Percentiles rank a stretch among this genome's conserved stretches.
phyloP scores from a whole-genome alignment of 192 early-diverging fungal species.

The Gonapodya sp. region DNA sequence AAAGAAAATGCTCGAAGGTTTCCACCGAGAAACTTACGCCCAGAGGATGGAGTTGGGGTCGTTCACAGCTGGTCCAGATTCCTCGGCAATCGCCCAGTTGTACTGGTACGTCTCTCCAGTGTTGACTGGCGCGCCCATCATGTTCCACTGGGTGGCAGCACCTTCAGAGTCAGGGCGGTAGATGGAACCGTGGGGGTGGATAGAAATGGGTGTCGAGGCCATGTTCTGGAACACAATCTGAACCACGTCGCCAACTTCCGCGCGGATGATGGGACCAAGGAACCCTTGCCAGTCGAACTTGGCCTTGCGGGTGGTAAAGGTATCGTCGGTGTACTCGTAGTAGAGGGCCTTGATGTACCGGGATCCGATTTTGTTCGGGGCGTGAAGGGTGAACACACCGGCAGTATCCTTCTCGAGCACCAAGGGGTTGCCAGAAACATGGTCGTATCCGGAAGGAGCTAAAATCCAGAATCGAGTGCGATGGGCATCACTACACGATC shows the following conservation, averaged over 20 bases:
- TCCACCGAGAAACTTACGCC: neutral
- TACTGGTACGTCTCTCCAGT: slow-evolving; percentile 22
- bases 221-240: slow-evolving; percentile 22
- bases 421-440: slow-evolving; percentile 23
- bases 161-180: slow-evolving; percentile 6
- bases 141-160: neutral
- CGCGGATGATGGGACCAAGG: slow-evolving; percentile 28
- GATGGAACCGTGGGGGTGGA: slow-evolving; percentile 23
- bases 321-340: slow-evolving; percentile 24
- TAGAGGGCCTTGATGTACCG: slow-evolving; percentile 28
- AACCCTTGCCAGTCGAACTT: slow-evolving; percentile 22
- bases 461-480: too few relatives aligned
- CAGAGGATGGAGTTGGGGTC: slow-evolving; percentile 26
- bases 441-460: slow-evolving; percentile 26
- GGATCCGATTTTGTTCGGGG: slow-evolving; percentile 20
- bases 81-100: slow-evolving; percentile 23
- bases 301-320: slow-evolving; percentile 20
- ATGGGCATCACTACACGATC: too few relatives aligned
- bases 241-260: slow-evolving; percentile 23
- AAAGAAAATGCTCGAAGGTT: neutral
- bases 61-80: slow-evolving; percentile 11
- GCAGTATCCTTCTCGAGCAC: slow-evolving; percentile 5
- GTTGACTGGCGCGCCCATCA: slow-evolving; percentile 3
- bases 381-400: slow-evolving; percentile 21
- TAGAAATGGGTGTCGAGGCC: slow-evolving; percentile 16